phyloP scores from a whole-genome alignment of 1,284 basidiomycete species.

The Cryptococcus jaspeensis region DNA sequence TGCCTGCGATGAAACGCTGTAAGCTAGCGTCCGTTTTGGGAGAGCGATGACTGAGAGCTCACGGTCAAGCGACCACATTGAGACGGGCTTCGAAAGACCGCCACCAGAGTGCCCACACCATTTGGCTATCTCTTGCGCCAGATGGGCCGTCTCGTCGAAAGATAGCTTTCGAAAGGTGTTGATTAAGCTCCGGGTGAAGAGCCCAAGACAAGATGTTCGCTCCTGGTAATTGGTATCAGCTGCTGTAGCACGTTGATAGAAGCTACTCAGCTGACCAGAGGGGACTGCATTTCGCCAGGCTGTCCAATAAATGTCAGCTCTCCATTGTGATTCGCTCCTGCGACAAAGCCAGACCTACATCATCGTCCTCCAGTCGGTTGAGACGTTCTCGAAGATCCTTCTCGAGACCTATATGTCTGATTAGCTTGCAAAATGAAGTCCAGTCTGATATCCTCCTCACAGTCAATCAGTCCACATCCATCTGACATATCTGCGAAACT shows the following conservation, averaged over 20 bases:
- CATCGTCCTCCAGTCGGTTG: slow-evolving; percentile 36
- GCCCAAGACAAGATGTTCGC: slow-evolving; percentile 40
- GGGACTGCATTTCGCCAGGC: slow-evolving; percentile 15
- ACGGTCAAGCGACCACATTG: slow-evolving; percentile 15
- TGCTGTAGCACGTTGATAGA: background rate
- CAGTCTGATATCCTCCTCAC: slow-evolving; percentile 17
- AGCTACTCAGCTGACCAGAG: background rate
- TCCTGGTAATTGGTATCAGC: slow-evolving; percentile 20
- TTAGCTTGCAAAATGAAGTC: background rate
- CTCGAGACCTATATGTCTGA: slow-evolving; percentile 23
- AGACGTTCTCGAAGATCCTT: slow-evolving; percentile 35
- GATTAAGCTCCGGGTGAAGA: slow-evolving; percentile 38
- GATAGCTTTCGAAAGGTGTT: slow-evolving; percentile 39
- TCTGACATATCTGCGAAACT: slow-evolving; percentile 28
- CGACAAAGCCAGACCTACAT: slow-evolving; percentile 14
- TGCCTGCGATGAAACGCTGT: slow-evolving; percentile 7
- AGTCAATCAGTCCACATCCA: slow-evolving; percentile 35
- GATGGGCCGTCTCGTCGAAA: slow-evolving; percentile 41
- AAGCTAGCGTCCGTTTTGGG: slow-evolving; percentile 2
- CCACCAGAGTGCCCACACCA: slow-evolving; percentile 35
- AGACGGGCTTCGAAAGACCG: slow-evolving; percentile 10
- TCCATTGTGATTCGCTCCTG: background rate
- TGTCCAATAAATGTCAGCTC: background rate
- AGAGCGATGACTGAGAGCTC: background rate
- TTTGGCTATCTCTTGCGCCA: slow-evolving; percentile 29